Base-by-base conservation (phyloP, 164 flowering plant species). In the Vitis labrusca region DNA sequence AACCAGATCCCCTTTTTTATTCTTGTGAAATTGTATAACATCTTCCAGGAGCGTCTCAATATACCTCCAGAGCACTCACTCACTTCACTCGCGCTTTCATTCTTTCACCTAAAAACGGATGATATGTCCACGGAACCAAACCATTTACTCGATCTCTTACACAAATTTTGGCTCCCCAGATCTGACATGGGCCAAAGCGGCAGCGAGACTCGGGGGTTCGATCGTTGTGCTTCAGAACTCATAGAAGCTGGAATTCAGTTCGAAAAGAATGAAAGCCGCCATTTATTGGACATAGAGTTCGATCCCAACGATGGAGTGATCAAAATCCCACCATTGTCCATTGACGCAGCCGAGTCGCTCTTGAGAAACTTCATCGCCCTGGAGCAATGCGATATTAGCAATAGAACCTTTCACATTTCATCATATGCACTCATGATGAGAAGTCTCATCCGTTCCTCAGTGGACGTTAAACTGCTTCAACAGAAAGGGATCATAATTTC, bases 281-380 rank as follows among this genome's bases (percentile, higher is more conserved):
- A n/a, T n/a, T 52, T 75, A 2, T 13, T 73, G 47, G 63, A 76
- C 54, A 47, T 81, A 16, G 50, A 29, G 4, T 81, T 78, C n/a
- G 27, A 23, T 23, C 27, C 27, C 2, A 10, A 2, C 2, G 57
- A 69, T 4, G 77, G 80, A 16, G 56, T 50, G 12, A 72, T 81
- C 2, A 16, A 27, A 48, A 71, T 81, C 59, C 80, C 84, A 8
- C 55, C 72, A 14, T 9, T 81, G 49, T 71, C 10, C 71, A 78
- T 15, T 23, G 49, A 13, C 51, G 61, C 60, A 69, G 27, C 77
- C 0, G 73, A 76, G 7, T 50, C 68, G 3, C 30, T 81, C 27
- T 63, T 81, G 3, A 57, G 80, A 48, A 81, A 78, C 32, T 50
- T 80, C 49, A 48, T 80, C 5, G 80, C 83, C 0, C 58, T 80